phyloP scores from a whole-genome alignment of 2,329 filamentous ascomycete genomes.

The Fusarium armeniacum region DNA sequence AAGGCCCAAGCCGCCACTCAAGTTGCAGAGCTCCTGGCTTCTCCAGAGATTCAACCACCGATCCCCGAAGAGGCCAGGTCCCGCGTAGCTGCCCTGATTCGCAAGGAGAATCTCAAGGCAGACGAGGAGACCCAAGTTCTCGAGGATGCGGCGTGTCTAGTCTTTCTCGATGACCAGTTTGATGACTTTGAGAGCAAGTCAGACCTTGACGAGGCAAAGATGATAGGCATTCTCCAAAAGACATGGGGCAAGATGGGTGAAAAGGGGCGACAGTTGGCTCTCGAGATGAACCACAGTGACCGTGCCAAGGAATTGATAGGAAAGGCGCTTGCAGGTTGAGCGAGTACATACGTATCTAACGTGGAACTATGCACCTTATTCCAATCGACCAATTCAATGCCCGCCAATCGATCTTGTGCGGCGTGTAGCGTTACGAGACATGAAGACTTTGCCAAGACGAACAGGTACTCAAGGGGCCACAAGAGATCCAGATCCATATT shows the following conservation, averaged over 20 bases:
- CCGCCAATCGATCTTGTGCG: neutral
- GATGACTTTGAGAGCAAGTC: constrained; percentile 80
- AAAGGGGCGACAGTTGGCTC: constrained; percentile 72
- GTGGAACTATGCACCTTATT: neutral
- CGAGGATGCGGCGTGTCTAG: constrained; percentile 88
- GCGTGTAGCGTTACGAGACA: constrained; percentile 1
- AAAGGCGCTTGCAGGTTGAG: constrained; percentile 66
- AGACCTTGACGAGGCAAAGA: constrained; percentile 80
- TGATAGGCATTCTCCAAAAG: constrained; percentile 77
- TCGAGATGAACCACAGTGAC: constrained; percentile 75
- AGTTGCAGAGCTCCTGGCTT: constrained; percentile 68
- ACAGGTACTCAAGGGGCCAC: neutral
- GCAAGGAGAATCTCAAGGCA: constrained; percentile 79
- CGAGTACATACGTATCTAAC: constrained; percentile 1
- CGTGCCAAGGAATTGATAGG: constrained; percentile 72
- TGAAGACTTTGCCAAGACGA: constrained; percentile 13
- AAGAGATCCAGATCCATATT: neutral
- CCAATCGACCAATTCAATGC: constrained; percentile 5
- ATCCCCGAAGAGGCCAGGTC: constrained; percentile 66
- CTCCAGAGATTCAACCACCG: constrained; percentile 54
- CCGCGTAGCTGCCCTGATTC: constrained; percentile 77
- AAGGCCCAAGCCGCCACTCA: constrained; percentile 73
- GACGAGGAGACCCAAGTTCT: constrained; percentile 77
- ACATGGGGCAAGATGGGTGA: constrained; percentile 83
- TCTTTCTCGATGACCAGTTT: constrained; percentile 90